Evolutionary conservation across 2,329 filamentous ascomycete species (phyloP).

Genomic region (Tolypocladium cylindrosporum): DNA sequence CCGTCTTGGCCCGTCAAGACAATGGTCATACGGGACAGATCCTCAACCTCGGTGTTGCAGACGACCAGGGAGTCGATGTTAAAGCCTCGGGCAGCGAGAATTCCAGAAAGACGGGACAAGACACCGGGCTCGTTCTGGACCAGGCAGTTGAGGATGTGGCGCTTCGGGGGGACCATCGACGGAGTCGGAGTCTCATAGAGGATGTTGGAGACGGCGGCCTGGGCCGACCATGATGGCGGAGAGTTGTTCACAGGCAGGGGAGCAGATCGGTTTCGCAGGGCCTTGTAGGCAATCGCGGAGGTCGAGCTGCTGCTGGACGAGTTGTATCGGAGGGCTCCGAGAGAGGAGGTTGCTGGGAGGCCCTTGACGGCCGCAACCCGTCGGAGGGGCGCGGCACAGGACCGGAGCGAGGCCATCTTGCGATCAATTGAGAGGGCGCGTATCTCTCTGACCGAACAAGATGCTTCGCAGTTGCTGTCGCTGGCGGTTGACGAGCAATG

Average conservation of each 20-base stretch:
- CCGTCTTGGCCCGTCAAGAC: constrained; percentile 93
- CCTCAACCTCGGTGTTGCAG: constrained; percentile 94
- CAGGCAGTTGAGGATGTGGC: constrained; percentile 94
- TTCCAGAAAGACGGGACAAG: constrained; percentile 89
- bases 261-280: constrained; percentile 80
- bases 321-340: constrained; percentile 23
- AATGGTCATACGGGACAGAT: constrained; percentile 97
- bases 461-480: constrained; percentile 1
- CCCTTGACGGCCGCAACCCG: constrained; percentile 19
- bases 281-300: constrained; percentile 94
- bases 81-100: constrained; percentile 91
- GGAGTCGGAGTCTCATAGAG: constrained; percentile 95
- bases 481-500: neutral
- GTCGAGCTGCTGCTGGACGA: constrained; percentile 61
- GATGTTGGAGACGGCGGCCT: constrained; percentile 93
- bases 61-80: constrained; percentile 98
- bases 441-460: neutral
- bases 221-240: constrained; percentile 74
- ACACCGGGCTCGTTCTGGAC: constrained; percentile 99
- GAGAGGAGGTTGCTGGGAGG: constrained; percentile 14
- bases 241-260: constrained; percentile 72
- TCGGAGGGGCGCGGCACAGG: constrained; percentile 29
- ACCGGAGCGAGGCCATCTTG: constrained; percentile 36
- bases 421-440: neutral
- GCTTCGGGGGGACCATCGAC: constrained; percentile 74